These are phyloP conservation scores for Fusarium oxysporum DNA, from an alignment of 2,329 filamentous ascomycete species.

Conservation along the genomic window DNA sequence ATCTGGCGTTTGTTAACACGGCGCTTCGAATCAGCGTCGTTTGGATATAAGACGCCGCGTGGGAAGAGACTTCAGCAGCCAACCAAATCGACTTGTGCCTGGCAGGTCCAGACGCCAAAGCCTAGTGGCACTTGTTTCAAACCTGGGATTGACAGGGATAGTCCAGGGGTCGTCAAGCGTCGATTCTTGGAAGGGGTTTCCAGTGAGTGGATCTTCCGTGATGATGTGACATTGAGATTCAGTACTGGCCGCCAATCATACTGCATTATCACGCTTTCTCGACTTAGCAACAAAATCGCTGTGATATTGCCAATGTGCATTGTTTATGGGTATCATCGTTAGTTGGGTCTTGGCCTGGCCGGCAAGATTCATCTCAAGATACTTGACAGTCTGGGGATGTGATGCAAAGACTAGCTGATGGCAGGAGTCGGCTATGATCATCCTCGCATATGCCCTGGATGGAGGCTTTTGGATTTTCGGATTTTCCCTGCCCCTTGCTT, in stretches of 20 bases:
- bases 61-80: constrained; percentile 19
- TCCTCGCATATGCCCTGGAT: background rate
- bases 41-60: constrained; percentile 20
- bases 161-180: constrained; percentile 36
- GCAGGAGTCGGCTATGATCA: constrained; percentile 2
- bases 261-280: constrained; percentile 6
- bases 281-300: constrained; percentile 19
- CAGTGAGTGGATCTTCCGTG: constrained; percentile 31
- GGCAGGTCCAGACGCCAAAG: constrained; percentile 32
- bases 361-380: constrained; percentile 5
- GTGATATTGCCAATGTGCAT: constrained; percentile 14
- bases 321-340: constrained; percentile 15
- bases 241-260: constrained; percentile 30
- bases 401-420: constrained; percentile 19
- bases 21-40: constrained; percentile 33
- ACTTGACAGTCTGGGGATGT: constrained; percentile 14
- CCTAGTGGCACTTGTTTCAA: constrained; percentile 38
- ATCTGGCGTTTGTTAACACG: constrained; percentile 10
- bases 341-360: background rate
- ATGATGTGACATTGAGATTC: constrained; percentile 30
- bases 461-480: constrained; percentile 12
- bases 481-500: constrained; percentile 18
- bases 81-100: constrained; percentile 36
- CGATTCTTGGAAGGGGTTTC: constrained; percentile 36
- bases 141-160: constrained; percentile 26